These are phyloP conservation scores for Phytophthora crassamura DNA, from an alignment of 352 stramenopile species.

Conservation along the genomic window DNA sequence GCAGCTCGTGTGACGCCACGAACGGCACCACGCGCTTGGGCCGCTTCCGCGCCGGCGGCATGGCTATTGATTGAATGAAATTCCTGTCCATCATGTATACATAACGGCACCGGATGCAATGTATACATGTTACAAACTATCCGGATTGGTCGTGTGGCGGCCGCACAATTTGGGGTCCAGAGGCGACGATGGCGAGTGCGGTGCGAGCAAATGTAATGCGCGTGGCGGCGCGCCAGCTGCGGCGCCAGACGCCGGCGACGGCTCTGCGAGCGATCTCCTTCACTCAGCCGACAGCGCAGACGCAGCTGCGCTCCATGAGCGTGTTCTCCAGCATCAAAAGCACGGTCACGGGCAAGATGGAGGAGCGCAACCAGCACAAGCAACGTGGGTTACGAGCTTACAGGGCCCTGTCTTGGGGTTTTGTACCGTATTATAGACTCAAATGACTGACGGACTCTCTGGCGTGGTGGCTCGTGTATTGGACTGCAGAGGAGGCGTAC, in stretches of 20 bases:
- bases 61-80: background rate
- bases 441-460: background rate
- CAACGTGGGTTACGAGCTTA: constrained; percentile 45
- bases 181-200: constrained; percentile 51
- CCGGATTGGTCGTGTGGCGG: no score
- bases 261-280: background rate
- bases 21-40: constrained; percentile 31
- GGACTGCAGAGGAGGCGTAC: constrained; percentile 66
- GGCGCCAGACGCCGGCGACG: constrained; percentile 17
- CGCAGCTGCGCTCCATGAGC: constrained; percentile 62
- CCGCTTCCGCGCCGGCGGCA: constrained; percentile 12
- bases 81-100: no score
- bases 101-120: no score
- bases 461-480: background rate
- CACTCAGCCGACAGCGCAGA: constrained; percentile 30
- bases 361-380: constrained; percentile 85
- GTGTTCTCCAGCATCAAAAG: constrained; percentile 81
- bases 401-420: no score
- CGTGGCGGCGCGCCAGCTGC: constrained; percentile 37
- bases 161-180: constrained; percentile 15
- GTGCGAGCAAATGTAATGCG: constrained; percentile 47
- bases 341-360: constrained; percentile 75
- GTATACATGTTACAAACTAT: no score
- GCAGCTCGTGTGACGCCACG: constrained; percentile 27
- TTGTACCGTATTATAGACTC: background rate